Conservation (phyloP, 345 rosid species). For the Garcia nutans region DNA sequence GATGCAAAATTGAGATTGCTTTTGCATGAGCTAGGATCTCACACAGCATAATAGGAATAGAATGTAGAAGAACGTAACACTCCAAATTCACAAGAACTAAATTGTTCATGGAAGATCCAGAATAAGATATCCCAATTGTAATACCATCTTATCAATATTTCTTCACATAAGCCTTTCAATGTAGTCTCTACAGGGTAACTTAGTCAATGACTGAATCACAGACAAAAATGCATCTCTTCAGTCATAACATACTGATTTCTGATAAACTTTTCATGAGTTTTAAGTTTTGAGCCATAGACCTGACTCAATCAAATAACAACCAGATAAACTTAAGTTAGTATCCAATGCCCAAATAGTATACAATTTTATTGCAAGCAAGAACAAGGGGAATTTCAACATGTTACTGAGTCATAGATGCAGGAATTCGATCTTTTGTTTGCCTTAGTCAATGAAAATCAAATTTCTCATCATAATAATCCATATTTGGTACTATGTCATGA, state of each 20-base stretch:
- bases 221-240: neutral
- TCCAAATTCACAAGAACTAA: constrained; percentile 2
- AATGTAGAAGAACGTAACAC: neutral
- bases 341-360: too few species aligned
- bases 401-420: too few species aligned
- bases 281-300: neutral
- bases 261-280: too few species aligned
- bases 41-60: neutral
- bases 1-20: neutral
- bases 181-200: neutral
- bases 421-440: too few species aligned
- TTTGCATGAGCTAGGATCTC: neutral
- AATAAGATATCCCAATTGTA: too few species aligned
- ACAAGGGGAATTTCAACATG: too few species aligned
- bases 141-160: neutral
- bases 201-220: neutral
- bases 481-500: too few species aligned
- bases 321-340: too few species aligned
- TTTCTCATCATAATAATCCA: too few species aligned
- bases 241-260: neutral
- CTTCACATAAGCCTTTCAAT: neutral
- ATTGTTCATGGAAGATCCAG: neutral
- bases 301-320: too few species aligned
- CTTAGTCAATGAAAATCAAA: too few species aligned
- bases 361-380: too few species aligned